phyloP scores from a whole-genome alignment of 257 asterid species.

The Solanum okadae region DNA sequence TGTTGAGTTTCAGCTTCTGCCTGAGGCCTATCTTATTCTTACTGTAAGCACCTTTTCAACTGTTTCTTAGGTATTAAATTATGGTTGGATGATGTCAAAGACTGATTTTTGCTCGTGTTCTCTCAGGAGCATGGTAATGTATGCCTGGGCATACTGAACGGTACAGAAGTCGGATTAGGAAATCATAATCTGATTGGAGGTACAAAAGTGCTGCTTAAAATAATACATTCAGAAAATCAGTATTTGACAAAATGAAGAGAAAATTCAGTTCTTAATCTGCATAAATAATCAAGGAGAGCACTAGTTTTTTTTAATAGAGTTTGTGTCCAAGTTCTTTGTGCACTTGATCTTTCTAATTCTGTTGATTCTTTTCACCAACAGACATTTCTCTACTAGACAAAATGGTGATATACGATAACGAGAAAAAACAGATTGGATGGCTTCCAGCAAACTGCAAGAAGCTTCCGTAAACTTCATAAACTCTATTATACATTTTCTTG shows the following conservation, averaged over 20 bases:
- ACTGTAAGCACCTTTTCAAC: conserved; percentile 36
- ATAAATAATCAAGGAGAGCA: background rate
- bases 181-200: conserved; percentile 74
- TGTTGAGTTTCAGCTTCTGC: conserved; percentile 48
- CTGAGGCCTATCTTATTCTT: conserved; percentile 70
- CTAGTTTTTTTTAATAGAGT: background rate
- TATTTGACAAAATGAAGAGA: background rate
- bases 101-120: background rate
- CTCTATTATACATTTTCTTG: background rate
- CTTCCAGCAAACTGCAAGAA: conserved; percentile 30
- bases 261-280: background rate
- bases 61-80: background rate
- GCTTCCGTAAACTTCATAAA: conserved; percentile 15
- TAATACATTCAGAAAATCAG: background rate
- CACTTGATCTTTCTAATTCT: background rate
- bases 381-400: conserved; percentile 78
- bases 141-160: conserved; percentile 86
- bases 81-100: background rate
- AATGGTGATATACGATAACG: conserved; percentile 81
- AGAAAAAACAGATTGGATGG: conserved; percentile 75
- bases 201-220: conserved; percentile 3
- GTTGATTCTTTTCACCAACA: conserved; percentile 6
- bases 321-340: background rate
- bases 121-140: conserved; percentile 69
- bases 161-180: conserved; percentile 63